Conservation (phyloP, 2,329 filamentous ascomycete genomes). For the Aspergillus pseudonomiae region DNA sequence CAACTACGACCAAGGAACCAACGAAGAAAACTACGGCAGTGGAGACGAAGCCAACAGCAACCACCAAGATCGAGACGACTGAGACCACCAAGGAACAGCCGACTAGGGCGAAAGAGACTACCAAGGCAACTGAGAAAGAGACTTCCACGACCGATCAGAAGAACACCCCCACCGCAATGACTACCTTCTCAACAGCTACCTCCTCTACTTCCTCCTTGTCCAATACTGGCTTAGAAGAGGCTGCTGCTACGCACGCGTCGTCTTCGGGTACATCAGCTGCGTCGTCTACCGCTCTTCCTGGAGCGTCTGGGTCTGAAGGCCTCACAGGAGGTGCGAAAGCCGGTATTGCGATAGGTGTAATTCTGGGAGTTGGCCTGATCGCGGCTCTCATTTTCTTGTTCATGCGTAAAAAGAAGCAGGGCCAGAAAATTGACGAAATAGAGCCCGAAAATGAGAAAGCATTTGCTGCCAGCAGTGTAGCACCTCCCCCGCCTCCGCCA, state of each 20-base stretch:
- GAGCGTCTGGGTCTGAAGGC: constrained; percentile 34
- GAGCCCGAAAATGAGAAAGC: constrained; percentile 67
- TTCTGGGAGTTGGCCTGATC: constrained; percentile 69
- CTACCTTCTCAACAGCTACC: constrained; percentile 26
- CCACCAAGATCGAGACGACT: constrained; percentile 14
- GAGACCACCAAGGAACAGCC: constrained; percentile 4
- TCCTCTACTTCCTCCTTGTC: constrained; percentile 22
- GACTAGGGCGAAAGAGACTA: constrained; percentile 14
- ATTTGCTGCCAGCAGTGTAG: constrained; percentile 32
- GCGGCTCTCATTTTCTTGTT: constrained; percentile 72
- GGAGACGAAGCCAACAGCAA: constrained; percentile 18
- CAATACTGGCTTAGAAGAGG: constrained; percentile 23
- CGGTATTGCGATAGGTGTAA: constrained; percentile 80
- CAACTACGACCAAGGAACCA: constrained; percentile 10
- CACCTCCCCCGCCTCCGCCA: constrained; percentile 38
- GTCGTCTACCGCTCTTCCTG: constrained; percentile 29
- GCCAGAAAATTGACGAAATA: constrained; percentile 49
- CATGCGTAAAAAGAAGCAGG: constrained; percentile 70
- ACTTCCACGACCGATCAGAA: constrained; percentile 20
- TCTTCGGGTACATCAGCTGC: constrained; percentile 24
- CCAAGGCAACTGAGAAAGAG: constrained; percentile 17
- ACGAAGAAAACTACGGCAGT: constrained; percentile 14
- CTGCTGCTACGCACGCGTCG: constrained; percentile 15
- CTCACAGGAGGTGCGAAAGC: constrained; percentile 64
- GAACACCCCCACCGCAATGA: constrained; percentile 15